Conservation (phyloP, 306 rosid genomes). For the Purshia tridentata region DNA sequence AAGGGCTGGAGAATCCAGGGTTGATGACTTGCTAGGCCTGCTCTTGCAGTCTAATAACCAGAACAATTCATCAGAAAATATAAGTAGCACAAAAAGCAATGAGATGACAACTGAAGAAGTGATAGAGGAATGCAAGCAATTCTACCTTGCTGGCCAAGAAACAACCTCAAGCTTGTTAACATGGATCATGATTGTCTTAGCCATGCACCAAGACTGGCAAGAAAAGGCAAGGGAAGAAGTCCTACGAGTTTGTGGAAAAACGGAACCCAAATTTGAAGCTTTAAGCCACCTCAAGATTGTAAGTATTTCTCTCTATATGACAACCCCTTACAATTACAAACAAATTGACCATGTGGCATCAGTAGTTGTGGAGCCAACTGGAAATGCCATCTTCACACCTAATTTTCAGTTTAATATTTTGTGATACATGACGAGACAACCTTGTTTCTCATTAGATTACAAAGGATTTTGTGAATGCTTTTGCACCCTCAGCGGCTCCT, state of each 20-base stretch:
- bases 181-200: slow-evolving; percentile 48
- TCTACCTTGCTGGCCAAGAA: slow-evolving; percentile 55
- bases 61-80: slow-evolving; percentile 20
- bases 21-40: slow-evolving; percentile 42
- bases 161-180: slow-evolving; percentile 47
- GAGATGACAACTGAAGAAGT: slow-evolving; percentile 47
- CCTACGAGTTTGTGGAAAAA: slow-evolving; percentile 35
- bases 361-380: no score
- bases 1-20: slow-evolving; percentile 29
- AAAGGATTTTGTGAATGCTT: no score
- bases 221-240: slow-evolving; percentile 55
- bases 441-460: no score
- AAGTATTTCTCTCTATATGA: slow-evolving; percentile 14
- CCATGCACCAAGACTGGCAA: slow-evolving; percentile 56
- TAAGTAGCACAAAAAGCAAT: background rate
- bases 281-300: slow-evolving; percentile 45
- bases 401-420: no score
- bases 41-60: slow-evolving; percentile 38
- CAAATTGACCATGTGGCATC: background rate
- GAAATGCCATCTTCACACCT: no score
- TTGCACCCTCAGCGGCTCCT: no score
- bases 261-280: slow-evolving; percentile 39
- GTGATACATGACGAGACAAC: no score
- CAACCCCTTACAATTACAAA: background rate
- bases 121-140: slow-evolving; percentile 52